phyloP scores from a whole-genome alignment of 1,284 basidiomycete species.

The Ganoderma multipileum region DNA sequence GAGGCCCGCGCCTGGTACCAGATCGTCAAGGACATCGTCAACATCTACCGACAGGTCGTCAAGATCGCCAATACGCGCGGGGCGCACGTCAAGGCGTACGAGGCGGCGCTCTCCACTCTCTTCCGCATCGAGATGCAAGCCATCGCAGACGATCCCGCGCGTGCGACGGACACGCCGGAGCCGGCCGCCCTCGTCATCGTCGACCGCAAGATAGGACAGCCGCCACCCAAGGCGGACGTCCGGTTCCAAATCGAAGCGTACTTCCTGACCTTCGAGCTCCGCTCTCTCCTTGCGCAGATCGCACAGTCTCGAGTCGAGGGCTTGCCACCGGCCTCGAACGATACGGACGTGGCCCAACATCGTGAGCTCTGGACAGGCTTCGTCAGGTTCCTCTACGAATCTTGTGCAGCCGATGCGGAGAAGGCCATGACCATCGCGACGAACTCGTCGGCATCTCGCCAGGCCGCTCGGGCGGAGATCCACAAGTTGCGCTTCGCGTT shows the following conservation, averaged over 20 bases:
- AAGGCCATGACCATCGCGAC: slow-evolving; percentile 46
- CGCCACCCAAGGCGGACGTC: slow-evolving; percentile 59
- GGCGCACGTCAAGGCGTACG: slow-evolving; percentile 60
- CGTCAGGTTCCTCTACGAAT: slow-evolving; percentile 47
- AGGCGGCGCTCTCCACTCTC: slow-evolving; percentile 56
- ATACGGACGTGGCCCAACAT: slow-evolving; percentile 17
- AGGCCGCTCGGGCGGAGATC: slow-evolving; percentile 43
- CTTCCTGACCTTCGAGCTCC: slow-evolving; percentile 53
- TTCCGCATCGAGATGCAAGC: slow-evolving; percentile 54
- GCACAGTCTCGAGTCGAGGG: slow-evolving; percentile 33
- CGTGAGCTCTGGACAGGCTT: slow-evolving; percentile 45
- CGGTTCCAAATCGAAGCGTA: slow-evolving; percentile 62
- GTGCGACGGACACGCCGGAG: slow-evolving; percentile 46
- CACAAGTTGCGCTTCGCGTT: slow-evolving; percentile 46
- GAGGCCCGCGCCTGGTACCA: slow-evolving; percentile 48
- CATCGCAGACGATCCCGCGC: slow-evolving; percentile 42
- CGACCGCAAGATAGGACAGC: slow-evolving; percentile 55
- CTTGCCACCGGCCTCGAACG: slow-evolving; percentile 7
- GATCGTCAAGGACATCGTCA: slow-evolving; percentile 41
- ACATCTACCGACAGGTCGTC: slow-evolving; percentile 45
- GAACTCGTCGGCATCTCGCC: slow-evolving; percentile 46
- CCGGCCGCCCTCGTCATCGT: slow-evolving; percentile 55
- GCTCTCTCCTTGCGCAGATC: slow-evolving; percentile 47
- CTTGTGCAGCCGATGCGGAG: slow-evolving; percentile 49
- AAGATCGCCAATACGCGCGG: slow-evolving; percentile 51